Base-by-base conservation (phyloP, 1,284 basidiomycete species). In the Ustilago sp. region DNA sequence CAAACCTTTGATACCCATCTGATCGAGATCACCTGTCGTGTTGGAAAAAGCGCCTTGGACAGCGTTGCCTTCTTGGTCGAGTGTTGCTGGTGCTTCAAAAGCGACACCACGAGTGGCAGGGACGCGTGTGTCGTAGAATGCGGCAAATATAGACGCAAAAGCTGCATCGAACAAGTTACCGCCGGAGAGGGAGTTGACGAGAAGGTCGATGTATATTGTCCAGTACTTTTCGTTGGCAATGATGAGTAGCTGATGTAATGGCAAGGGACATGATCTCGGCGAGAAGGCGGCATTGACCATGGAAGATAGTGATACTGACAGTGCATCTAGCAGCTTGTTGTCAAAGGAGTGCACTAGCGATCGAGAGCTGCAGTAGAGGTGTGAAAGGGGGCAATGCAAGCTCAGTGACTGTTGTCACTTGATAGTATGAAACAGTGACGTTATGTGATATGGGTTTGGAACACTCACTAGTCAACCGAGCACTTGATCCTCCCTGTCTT, bases 161-260 rank as follows among this genome's bases (percentile, higher is more conserved):
- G 80, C 59, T 8, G 82, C 67, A 45, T 84, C 83, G 38, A 81
- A 76, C 13, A 83, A 64, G 56, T 84, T 84, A 45, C 83, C 83
- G 13, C 82, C 83, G 19, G 80, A 79, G 11, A 80, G 67, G 8
- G 80, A 81, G 59, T 74, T 73, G 67, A 84, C 70, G 19, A 76
- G 60, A 7, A 80, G 60, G 51, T 84, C 82, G 47, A 84, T 69
- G 65, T 81, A 75, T 55, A 84, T 63, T 48, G 68, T 73, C 83
- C 83, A 84, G 70, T 74, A 77, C 67, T 75, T 77, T 48, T 77
- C 72, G 62, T 78, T 72, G 45, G 78, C 79, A 31, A 82, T 78
- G 31, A 82, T 70, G 54, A 82, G 61, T 36, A 82, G 73, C 52
- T 82, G 80, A 7, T 71, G 68, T 32, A 76, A 54, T 38, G 66